Percentiles rank a stretch among this genome's conserved stretches.
These are phyloP conservation scores for Rhynchospora breviuscula DNA, from an alignment of 176 grass and related monocot species.

Conservation along the genomic window DNA sequence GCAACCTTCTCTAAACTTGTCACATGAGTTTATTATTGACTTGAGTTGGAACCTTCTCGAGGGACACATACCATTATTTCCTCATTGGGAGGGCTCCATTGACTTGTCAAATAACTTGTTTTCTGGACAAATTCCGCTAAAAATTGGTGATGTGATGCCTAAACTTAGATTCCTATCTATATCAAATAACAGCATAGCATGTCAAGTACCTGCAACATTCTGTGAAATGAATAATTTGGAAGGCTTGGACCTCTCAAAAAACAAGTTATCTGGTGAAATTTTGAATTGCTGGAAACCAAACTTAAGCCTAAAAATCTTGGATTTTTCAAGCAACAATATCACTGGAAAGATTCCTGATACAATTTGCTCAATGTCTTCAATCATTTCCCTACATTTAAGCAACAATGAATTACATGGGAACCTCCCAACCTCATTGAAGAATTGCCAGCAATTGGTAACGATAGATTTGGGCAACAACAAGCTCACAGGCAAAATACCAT, in stretches of 20 bases:
- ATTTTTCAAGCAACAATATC: conserved; percentile 15
- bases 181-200: conserved; percentile 24
- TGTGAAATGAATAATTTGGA: background rate
- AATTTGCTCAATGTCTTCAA: conserved; percentile 15
- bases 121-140: conserved; percentile 21
- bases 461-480: conserved; percentile 36
- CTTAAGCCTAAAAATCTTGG: conserved; percentile 16
- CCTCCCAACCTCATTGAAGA: conserved; percentile 23
- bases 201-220: conserved; percentile 10
- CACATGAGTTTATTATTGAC: background rate
- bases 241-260: conserved; percentile 26
- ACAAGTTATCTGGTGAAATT: conserved; percentile 21
- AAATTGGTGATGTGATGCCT: conserved; percentile 12
- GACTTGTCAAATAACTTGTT: conserved; percentile 32
- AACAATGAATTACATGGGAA: conserved; percentile 27
- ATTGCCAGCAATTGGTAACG: conserved; percentile 1
- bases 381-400: conserved; percentile 21
- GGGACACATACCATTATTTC: conserved; percentile 15
- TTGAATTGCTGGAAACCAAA: conserved; percentile 28
- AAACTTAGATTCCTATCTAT: conserved; percentile 13
- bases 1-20: background rate
- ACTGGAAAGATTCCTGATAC: conserved; percentile 16
- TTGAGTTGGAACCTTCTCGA: conserved; percentile 21
- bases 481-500: conserved; percentile 27
- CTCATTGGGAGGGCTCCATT: background rate